Percentiles rank a stretch among this genome's conserved stretches.
Conservation (phyloP, 2,329 filamentous ascomycete genomes). For the Raffaelea ambrosiae region DNA sequence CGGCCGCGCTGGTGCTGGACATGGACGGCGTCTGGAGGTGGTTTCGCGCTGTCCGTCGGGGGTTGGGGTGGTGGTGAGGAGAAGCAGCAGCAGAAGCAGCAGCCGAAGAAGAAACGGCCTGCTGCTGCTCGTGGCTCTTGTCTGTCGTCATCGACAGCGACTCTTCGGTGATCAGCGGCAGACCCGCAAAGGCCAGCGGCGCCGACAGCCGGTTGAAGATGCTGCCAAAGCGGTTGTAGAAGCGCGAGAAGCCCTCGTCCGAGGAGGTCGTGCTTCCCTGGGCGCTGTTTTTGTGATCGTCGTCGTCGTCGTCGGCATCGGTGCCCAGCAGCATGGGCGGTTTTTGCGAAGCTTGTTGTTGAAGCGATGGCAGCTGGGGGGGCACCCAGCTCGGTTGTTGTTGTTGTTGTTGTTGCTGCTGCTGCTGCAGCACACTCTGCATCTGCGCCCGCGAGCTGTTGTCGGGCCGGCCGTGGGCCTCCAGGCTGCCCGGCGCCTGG, state of each 20-base stretch:
- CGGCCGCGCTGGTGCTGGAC: slow-evolving; percentile 26
- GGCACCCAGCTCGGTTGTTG: slow-evolving; percentile 42
- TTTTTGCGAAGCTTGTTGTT: slow-evolving; percentile 33
- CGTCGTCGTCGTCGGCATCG: slow-evolving; percentile 16
- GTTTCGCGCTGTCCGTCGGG: background rate
- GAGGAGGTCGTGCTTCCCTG: too few relatives aligned
- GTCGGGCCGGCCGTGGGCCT: slow-evolving; percentile 43
- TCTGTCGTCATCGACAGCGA: background rate
- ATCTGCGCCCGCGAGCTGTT: slow-evolving; percentile 44
- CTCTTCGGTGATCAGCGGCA: slow-evolving; percentile 62
- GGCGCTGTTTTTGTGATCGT: slow-evolving; percentile 19
- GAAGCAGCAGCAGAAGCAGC: too few relatives aligned
- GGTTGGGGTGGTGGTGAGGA: slow-evolving; percentile 20
- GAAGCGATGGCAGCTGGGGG: slow-evolving; percentile 24
- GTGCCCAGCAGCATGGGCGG: slow-evolving; percentile 17
- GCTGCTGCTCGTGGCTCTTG: too few relatives aligned
- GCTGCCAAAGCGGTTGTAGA: slow-evolving; percentile 86
- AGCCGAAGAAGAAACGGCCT: too few relatives aligned
- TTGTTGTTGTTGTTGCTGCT: slow-evolving; percentile 11
- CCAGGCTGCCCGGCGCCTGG: slow-evolving; percentile 62
- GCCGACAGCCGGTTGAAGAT: slow-evolving; percentile 85
- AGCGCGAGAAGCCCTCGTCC: slow-evolving; percentile 79
- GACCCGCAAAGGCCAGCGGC: slow-evolving; percentile 83
- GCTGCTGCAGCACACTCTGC: slow-evolving; percentile 46
- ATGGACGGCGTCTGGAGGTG: slow-evolving; percentile 1